A percentile compares a stretch with the other conserved stretches of the same genome.
These are phyloP conservation scores for Grosmannia clavigera DNA, from an alignment of 2,329 filamentous ascomycete genomes.

Conservation along the genomic window DNA sequence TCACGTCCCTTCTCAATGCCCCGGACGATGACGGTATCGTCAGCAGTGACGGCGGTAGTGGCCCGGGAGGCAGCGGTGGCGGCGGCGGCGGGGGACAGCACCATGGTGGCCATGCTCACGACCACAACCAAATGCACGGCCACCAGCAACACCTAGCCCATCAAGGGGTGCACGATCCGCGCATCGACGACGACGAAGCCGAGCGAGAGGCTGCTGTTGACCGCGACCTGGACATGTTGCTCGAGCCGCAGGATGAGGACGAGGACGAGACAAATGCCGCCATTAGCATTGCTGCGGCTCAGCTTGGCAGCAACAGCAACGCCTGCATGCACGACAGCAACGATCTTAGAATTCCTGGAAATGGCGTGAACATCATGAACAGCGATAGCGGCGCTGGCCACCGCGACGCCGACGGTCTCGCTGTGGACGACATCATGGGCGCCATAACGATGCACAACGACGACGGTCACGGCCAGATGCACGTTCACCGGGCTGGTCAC, in stretches of 20 bases:
- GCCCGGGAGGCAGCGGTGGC: neutral
- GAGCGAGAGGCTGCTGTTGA: constrained; percentile 30
- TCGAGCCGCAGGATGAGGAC: constrained; percentile 32
- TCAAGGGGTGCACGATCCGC: constrained; percentile 3
- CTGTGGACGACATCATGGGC: neutral
- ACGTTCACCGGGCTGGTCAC: neutral
- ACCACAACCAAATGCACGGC: constrained; percentile 5
- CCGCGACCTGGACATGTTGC: constrained; percentile 39
- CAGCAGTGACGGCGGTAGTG: constrained; percentile 1
- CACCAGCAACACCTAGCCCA: constrained; percentile 6
- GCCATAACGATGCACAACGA: constrained; percentile 4
- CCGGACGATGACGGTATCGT: constrained; percentile 21
- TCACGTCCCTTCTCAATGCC: constrained; percentile 41
- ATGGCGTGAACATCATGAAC: neutral
- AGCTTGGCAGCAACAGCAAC: constrained; percentile 11
- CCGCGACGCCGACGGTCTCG: constrained; percentile 2
- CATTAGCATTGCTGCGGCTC: neutral
- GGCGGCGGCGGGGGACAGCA: neutral
- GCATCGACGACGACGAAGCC: constrained; percentile 17
- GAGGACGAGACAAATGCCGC: constrained; percentile 16
- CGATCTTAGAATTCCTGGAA: neutral
- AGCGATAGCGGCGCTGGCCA: neutral
- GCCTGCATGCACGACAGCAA: neutral
- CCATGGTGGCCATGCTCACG: constrained; percentile 1
- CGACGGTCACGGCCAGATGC: neutral